These are phyloP conservation scores for Trichoderma asperelloides DNA, from an alignment of 495 filamentous ascomycete genomes.

Conservation along the genomic window DNA sequence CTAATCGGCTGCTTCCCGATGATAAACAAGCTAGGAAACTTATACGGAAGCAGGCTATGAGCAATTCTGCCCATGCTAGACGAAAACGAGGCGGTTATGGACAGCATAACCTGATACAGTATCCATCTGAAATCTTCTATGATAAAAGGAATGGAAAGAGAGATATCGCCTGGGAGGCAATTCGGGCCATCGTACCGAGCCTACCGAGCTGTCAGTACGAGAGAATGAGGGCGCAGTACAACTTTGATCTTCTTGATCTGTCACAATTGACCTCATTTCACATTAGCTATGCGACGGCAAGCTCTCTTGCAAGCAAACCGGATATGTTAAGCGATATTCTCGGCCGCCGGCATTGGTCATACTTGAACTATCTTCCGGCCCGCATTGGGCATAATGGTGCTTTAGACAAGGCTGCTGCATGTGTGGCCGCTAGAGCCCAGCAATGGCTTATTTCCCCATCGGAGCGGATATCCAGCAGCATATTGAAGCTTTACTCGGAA, in stretches of 20 bases:
- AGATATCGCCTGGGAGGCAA: background rate
- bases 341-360: background rate
- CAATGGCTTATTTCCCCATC: background rate
- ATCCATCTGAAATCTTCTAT: background rate
- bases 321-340: background rate
- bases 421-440: constrained; percentile 2
- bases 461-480: background rate
- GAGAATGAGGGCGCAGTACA: background rate
- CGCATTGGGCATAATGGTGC: background rate
- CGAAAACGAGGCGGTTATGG: background rate
- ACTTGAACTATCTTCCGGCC: background rate
- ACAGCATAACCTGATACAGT: background rate
- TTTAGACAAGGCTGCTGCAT: background rate
- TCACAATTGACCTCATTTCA: background rate
- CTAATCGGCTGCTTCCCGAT: background rate
- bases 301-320: background rate
- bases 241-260: constrained; percentile 3
- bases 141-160: background rate
- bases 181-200: background rate
- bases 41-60: constrained; percentile 5
- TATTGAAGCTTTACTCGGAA: background rate
- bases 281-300: background rate
- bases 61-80: background rate
- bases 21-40: background rate
- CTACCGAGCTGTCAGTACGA: background rate